Evolutionary conservation across 2,329 filamentous ascomycete genomes (phyloP), one percentile per base, ranked within the genome.

Genomic region (Huntiella abstrusa): DNA sequence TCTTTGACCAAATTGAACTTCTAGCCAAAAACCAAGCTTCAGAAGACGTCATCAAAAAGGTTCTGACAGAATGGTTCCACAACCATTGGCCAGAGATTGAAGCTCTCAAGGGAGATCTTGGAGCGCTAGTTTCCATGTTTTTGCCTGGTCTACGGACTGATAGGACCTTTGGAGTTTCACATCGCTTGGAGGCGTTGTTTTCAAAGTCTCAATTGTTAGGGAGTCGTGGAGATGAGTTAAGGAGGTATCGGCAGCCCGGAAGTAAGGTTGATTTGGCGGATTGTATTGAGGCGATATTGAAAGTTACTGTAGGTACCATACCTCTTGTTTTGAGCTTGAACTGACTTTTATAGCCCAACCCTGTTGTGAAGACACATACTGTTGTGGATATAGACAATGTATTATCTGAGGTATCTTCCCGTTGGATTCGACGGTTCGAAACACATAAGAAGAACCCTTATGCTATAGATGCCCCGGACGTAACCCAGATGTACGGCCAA

Each of bases 61-160:
- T 10, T 28, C 22, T 28, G 6, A 28, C 22, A 10, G 22, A 28
- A 28, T 28, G 7, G 22, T 28, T 28, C 22, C 22, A 28, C 22
- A 28, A 28, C 10, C 7, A 28, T 28, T 28, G 22, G 22, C 22
- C 22, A 28, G 8, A 10, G 3, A 28, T 28, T 6, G 22, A 28
- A 28, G 22, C 22, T 28, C 22, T 28, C 8, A 28, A 28, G 3
- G 22, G 22, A 28, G 22, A 28, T 28, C 22, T 28, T 28, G 44
- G 35, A 16, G 63, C 73, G 2, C 62, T 94, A 1, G 64, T 93
- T 0, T 87, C 82, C 1, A 77, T 79, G 2, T 61, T 95, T 1
- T 70, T 92, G 0, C 84, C 86, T 0, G 78, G 86, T 51, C 77
- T 71, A 52, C 70, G 85, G 45, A 77, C 75, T 2, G 85, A 93